phyloP scores from a whole-genome alignment of 2,329 filamentous ascomycete species.

The Pseudogymnoascus sp. region DNA sequence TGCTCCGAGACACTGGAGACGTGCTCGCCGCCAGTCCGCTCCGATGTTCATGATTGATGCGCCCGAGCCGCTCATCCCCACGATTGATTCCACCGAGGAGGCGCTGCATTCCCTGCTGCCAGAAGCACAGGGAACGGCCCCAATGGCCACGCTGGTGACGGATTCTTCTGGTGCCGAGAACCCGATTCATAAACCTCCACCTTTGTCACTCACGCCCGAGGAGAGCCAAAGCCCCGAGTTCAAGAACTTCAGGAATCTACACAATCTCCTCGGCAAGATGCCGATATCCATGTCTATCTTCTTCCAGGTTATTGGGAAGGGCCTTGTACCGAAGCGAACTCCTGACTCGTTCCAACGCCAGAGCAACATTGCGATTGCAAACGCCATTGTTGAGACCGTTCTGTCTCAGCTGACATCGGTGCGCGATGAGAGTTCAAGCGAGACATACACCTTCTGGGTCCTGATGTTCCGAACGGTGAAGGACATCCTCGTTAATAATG shows the following conservation, averaged over 20 bases:
- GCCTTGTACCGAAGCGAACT: slow-evolving; percentile 65
- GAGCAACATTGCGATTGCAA: slow-evolving; percentile 47
- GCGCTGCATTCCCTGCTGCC: slow-evolving; percentile 18
- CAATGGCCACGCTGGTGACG: slow-evolving; percentile 6
- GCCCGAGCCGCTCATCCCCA: not conserved
- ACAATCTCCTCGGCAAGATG: slow-evolving; percentile 68
- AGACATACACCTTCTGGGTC: slow-evolving; percentile 73
- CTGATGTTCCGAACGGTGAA: slow-evolving; percentile 70
- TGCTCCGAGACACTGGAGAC: slow-evolving; percentile 60
- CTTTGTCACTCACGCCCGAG: not conserved
- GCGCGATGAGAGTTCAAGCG: slow-evolving; percentile 39
- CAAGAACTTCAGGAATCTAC: slow-evolving; percentile 71
- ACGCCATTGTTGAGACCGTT: slow-evolving; percentile 62
- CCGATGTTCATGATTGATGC: not conserved
- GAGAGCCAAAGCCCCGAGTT: slow-evolving; percentile 32
- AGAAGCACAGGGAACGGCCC: slow-evolving; percentile 10
- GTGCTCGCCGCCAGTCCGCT: slow-evolving; percentile 12
- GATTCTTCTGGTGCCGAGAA: slow-evolving; percentile 7
- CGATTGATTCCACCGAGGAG: slow-evolving; percentile 22
- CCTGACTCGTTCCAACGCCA: slow-evolving; percentile 51
- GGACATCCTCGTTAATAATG: slow-evolving; percentile 67
- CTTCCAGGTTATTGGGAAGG: slow-evolving; percentile 76
- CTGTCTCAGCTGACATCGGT: slow-evolving; percentile 52
- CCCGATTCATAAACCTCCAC: not conserved
- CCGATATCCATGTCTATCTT: slow-evolving; percentile 75